Base-by-base conservation (phyloP, 768 basidiomycete species). In the Boletus rufocinnamomeus region DNA sequence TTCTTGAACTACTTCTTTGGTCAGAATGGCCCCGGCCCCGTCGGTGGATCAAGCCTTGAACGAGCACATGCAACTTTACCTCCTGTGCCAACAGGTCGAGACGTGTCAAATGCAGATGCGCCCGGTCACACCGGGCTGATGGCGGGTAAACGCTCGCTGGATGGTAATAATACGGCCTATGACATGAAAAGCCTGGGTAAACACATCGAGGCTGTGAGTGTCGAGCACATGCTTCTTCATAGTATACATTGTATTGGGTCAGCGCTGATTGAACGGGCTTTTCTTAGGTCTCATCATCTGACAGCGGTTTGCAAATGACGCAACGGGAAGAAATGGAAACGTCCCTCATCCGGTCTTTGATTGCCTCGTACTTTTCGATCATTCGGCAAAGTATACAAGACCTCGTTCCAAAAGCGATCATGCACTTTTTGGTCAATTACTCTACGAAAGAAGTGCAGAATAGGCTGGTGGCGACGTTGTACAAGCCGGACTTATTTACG, bases 1-100 rank as follows among this genome's bases (percentile, higher is more conserved):
- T 97, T 98, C 80, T 79, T 98, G 59, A 96, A 92, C 69, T 98
- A 98, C 74, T 98, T 99, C 79, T 98, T 99, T 71, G 97, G 97
- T 13, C 90, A 89, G 74, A 90, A 89, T 61, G 90, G 90, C 0
- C 83, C 89, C 28, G 93, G 89, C 0, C 89, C 84, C n/a, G 76
- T 85, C 58, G 78, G 80, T 54, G 85, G 81, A 6, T 79, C 84
- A 40, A 84, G 76, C 65, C 68, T 81, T 49, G 84, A 82, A 47
- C 71, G 79, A 19, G 62, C 69, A 27, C 66, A 72, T 52, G 35
- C 32, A 4, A 38, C 35, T 21, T 48, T 60, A 30, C 66, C 64
- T 6, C 76, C 82, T 49, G 73, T 77, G 4, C 81, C 83, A 17
- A 79, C 82, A 7, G 89, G 90, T 13, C 75, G 87, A 50, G 90